Evolutionary conservation across 2,329 filamentous ascomycete species (phyloP), one percentile per base, ranked within the genome.

Genomic region (Aspergillus sp.): DNA sequence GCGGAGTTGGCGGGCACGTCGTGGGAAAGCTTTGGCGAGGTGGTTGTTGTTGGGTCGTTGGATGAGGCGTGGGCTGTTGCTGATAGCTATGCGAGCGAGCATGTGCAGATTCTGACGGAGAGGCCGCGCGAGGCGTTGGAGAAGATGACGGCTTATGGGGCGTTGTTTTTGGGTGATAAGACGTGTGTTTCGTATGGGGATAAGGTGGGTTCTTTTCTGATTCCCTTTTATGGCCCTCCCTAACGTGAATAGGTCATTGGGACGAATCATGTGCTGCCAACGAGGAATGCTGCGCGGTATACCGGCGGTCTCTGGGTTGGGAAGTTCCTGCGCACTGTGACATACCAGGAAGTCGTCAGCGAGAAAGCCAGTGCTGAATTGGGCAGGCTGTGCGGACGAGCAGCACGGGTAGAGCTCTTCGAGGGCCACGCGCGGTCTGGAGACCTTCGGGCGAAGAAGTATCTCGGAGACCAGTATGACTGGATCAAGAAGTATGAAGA

Each of bases 241-340:
- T 55, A 27, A 24, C 27, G 6, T 44, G 39, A 9, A 9, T 46
- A 81, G 77, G 79, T 77, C 37, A 84, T 84, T 57, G 81, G 81
- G 1, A 84, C 81, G 2, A 84, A 83, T 63, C 81, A 83, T 62
- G 81, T 84, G 2, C 71, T 84, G 0, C 81, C 82, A 0, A 84
- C 81, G 0, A 70, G 75, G 2, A 74, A 75, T 19, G 80, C 80
- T 0, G 76, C 77, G 0, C 67, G 77, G 2, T 84, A 80, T 62
- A 84, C 81, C 0, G 81, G 81, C 2, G 81, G 81, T 1, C 70
- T 83, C 3, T 83, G 81, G 81, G 81, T 83, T 2, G 80, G 81
- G n/a, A 83, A 83, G 64, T 83, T 75, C 60, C 69, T 83, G 15
- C 73, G 76, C 35, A 84, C 80, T 0, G 71, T 76, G n/a, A 83